Evolutionary conservation across 495 filamentous ascomycete species (phyloP).

Genomic region (Tuber borchii): DNA sequence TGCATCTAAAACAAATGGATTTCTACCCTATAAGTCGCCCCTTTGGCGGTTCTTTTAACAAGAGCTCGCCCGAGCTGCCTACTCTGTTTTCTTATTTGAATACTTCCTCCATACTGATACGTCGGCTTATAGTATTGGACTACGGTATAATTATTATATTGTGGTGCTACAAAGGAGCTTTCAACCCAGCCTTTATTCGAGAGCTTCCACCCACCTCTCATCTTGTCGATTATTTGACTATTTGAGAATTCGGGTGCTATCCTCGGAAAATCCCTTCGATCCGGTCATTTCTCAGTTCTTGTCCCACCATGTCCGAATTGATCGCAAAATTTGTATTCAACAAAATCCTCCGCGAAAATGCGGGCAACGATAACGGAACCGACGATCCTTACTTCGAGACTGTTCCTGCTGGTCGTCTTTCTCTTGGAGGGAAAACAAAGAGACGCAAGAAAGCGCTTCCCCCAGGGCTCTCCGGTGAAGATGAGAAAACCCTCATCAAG

Average conservation of each 20-base stretch:
- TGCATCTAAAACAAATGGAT: background rate
- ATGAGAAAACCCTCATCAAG: slow-evolving; percentile 68
- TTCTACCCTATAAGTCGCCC: background rate
- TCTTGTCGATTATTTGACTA: background rate
- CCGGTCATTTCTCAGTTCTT: background rate
- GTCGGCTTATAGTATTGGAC: background rate
- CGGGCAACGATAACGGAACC: slow-evolving; percentile 58
- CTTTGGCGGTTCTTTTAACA: background rate
- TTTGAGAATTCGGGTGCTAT: background rate
- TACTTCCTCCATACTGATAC: background rate
- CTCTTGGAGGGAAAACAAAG: slow-evolving; percentile 55
- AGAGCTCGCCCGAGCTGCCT: background rate
- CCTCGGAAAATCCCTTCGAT: background rate
- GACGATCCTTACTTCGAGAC: slow-evolving; percentile 69
- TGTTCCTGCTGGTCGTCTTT: slow-evolving; percentile 62
- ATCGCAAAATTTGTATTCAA: slow-evolving; percentile 57
- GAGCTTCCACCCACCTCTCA: background rate
- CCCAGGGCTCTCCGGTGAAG: slow-evolving; percentile 66
- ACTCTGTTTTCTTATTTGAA: background rate
- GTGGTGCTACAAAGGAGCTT: background rate
- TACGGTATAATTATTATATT: background rate
- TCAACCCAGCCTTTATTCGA: background rate
- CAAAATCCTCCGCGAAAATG: slow-evolving; percentile 59
- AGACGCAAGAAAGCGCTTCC: slow-evolving; percentile 64
- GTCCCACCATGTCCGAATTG: slow-evolving; percentile 49